phyloP scores from a whole-genome alignment of 2,329 filamentous ascomycete genomes.

The Claviceps arundinis region DNA sequence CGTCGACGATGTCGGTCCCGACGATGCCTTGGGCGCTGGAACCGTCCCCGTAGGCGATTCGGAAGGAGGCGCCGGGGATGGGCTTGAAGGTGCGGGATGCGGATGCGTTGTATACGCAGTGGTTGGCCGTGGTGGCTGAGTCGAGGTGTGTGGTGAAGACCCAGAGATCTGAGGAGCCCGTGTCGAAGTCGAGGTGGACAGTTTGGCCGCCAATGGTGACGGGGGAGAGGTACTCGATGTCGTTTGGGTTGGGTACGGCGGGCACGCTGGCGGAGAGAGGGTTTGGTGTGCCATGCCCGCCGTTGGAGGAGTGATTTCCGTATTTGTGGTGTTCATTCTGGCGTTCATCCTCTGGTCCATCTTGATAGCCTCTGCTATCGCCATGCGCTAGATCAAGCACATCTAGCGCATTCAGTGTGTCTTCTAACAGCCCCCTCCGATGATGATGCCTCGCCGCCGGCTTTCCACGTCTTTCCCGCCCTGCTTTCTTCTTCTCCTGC shows the following conservation, averaged over 20 bases:
- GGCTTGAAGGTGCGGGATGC: constrained; percentile 25
- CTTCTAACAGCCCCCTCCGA: background rate
- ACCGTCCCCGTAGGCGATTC: constrained; percentile 30
- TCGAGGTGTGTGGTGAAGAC: constrained; percentile 30
- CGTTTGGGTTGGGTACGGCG: constrained; percentile 4
- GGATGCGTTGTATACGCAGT: constrained; percentile 24
- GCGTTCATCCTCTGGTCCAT: background rate
- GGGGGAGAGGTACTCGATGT: constrained; percentile 8
- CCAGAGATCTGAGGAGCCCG: constrained; percentile 16
- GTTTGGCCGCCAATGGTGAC: constrained; percentile 12
- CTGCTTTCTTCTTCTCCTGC: constrained; percentile 6
- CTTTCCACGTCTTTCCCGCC: background rate
- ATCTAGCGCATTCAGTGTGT: background rate
- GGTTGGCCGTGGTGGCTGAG: constrained; percentile 21
- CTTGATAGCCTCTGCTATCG: background rate
- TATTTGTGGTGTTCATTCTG: background rate
- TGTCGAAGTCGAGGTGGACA: constrained; percentile 12
- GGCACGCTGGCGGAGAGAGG: background rate
- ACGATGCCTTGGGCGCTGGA: constrained; percentile 29
- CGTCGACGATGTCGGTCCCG: constrained; percentile 28
- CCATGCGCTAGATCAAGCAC: background rate
- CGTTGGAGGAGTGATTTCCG: background rate
- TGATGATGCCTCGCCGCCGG: background rate
- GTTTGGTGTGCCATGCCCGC: background rate
- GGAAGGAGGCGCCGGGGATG: constrained; percentile 26